phyloP scores from a whole-genome alignment of 495 filamentous ascomycete genomes.

The Tuber magnatum region DNA sequence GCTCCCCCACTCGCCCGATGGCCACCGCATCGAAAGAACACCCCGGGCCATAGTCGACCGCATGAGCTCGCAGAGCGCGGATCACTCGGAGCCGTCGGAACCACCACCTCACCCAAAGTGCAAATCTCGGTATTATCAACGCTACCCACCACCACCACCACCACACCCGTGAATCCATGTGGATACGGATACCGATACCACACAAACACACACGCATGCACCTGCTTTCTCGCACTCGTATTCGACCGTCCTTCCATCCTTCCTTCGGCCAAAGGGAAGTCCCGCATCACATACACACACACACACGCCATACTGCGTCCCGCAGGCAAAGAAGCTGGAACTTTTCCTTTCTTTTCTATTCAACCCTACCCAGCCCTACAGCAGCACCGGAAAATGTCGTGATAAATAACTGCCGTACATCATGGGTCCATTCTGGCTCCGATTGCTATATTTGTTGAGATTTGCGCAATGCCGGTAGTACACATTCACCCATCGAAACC shows the following conservation, averaged over 20 bases:
- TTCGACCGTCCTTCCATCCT: not conserved
- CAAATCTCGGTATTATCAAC: not conserved
- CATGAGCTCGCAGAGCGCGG: not conserved
- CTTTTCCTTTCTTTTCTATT: not conserved
- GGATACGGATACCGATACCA: not conserved
- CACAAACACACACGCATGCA: not conserved
- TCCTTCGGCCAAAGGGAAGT: constrained; percentile 1
- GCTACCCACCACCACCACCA: not conserved
- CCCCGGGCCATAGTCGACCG: not conserved
- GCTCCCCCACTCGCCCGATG: not conserved
- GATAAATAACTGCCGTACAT: not conserved
- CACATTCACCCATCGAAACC: not conserved
- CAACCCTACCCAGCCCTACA: not conserved
- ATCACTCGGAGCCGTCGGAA: not conserved
- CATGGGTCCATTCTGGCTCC: not conserved
- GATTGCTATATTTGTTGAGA: not conserved
- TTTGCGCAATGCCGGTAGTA: not conserved
- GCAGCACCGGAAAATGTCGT: not conserved
- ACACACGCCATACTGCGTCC: not conserved
- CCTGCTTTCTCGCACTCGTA: not conserved
- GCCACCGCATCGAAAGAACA: not conserved
- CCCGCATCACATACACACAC: not conserved
- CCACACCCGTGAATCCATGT: not conserved
- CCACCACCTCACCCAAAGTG: not conserved
- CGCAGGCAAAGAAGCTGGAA: not conserved